Evolutionary conservation across 106 monocot species (phyloP), one percentile per base, ranked within the genome.

Genomic region (Xerophyta viscosa): DNA sequence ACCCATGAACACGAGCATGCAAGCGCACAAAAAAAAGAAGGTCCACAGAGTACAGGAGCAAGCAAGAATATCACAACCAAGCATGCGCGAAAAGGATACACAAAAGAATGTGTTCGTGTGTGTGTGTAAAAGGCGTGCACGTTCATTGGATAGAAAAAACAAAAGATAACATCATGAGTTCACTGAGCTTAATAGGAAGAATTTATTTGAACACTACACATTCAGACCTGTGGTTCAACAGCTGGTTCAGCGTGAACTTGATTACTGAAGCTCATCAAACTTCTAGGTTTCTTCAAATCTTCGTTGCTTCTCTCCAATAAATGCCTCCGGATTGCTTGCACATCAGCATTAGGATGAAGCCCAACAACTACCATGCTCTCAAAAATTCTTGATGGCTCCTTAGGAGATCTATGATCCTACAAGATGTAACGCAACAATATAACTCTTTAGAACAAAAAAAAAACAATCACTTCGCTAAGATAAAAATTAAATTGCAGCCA

Each of bases 331-430:
- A 98, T 67, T 46, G 71, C 61, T 42, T 66, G 75, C 20, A 77
- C 56, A 68, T 98, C 79, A 45, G 68, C 57, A 28, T 68, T 62
- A 31, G 96, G 86, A 71, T 74, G 85, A 17, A 98, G 69, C 37
- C 96, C 96, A 61, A 98, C 79, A 65, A 98, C 70, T 29, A 98
- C 89, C 56, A 98, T 63, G 61, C 89, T 98, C 66, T 98, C 96
- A 71, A 98, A 82, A 37, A 98, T 48, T 42, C 66, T 82, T 49
- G 76, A 79, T 46, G 89, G 86, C 50, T 89, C 88, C 57, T 66
- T 85, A 7, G 82, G 52, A 48, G 64, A 41, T 49, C 54, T 89
- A 13, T 89, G 82, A 66, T 89, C 79, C 89, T 89, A 70, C 52
- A 52, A 27, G 15, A 42, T 27, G 48, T 48, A 31, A 70, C 53